phyloP scores from a whole-genome alignment of 2,329 filamentous ascomycete genomes.

The Thelonectria discophora region DNA sequence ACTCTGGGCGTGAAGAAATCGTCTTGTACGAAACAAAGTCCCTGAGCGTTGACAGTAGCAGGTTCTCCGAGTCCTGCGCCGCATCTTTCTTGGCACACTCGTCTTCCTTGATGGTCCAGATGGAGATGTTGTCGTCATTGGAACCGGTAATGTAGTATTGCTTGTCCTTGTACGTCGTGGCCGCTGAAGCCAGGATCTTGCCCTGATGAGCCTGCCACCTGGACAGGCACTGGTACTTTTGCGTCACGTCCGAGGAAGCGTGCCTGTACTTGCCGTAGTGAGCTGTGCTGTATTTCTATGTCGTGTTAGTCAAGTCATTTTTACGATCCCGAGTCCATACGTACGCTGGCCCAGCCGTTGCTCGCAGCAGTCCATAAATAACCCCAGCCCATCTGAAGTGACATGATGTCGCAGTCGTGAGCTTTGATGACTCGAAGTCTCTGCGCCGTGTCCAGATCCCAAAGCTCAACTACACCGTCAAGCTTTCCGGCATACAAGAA shows the following conservation, averaged over 20 bases:
- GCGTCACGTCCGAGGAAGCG: slow-evolving; percentile 66
- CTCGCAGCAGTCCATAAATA: slow-evolving; percentile 88
- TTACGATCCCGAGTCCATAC: slow-evolving; percentile 37
- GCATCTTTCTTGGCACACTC: slow-evolving; percentile 47
- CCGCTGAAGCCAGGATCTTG: slow-evolving; percentile 85
- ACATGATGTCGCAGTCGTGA: slow-evolving; percentile 83
- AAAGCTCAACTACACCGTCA: slow-evolving; percentile 89
- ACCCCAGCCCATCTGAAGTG: slow-evolving; percentile 84
- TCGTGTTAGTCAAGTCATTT: slow-evolving; percentile 11
- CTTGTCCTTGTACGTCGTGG: slow-evolving; percentile 73
- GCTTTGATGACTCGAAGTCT: slow-evolving; percentile 86
- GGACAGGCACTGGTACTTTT: slow-evolving; percentile 82
- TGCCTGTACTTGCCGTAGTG: slow-evolving; percentile 67
- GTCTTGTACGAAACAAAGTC: slow-evolving; percentile 94
- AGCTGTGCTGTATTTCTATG: slow-evolving; percentile 71
- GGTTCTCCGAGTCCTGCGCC: slow-evolving; percentile 54
- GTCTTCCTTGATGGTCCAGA: slow-evolving; percentile 78
- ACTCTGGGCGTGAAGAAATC: slow-evolving; percentile 85
- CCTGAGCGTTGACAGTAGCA: slow-evolving; percentile 75
- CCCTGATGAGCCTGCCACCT: slow-evolving; percentile 87
- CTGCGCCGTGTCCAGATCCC: slow-evolving; percentile 95
- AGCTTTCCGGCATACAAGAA: slow-evolving; percentile 93
- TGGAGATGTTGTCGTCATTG: slow-evolving; percentile 87
- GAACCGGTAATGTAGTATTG: slow-evolving; percentile 94
- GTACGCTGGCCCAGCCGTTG: slow-evolving; percentile 85